These are phyloP conservation scores for Inonotus obliquus DNA, from an alignment of 1,284 basidiomycete species.

Conservation along the genomic window DNA sequence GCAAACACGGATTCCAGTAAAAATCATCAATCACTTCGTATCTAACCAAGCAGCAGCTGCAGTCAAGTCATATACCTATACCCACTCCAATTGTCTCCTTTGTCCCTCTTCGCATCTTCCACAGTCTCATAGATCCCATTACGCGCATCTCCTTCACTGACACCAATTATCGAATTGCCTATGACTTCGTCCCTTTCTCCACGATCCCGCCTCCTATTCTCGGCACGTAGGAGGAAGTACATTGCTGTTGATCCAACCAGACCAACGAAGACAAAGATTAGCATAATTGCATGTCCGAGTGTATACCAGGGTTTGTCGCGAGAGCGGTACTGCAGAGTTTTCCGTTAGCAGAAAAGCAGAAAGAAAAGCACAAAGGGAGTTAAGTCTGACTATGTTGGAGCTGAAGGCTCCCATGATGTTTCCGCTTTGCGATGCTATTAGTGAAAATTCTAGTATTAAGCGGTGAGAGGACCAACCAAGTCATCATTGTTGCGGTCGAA, in stretches of 20 bases:
- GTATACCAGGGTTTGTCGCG: slow-evolving; percentile 42
- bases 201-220: slow-evolving; percentile 40
- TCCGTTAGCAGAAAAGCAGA: neutral
- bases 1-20: no score
- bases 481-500: slow-evolving; percentile 63
- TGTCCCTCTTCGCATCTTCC: slow-evolving; percentile 48
- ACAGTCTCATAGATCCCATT: slow-evolving; percentile 41
- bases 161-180: slow-evolving; percentile 21
- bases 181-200: slow-evolving; percentile 48
- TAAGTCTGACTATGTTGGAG: slow-evolving; percentile 36
- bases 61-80: slow-evolving; percentile 42
- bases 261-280: slow-evolving; percentile 46
- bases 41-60: neutral
- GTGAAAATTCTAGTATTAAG: no score
- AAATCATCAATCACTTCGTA: neutral
- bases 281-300: slow-evolving; percentile 46
- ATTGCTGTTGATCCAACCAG: slow-evolving; percentile 37
- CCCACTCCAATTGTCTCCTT: slow-evolving; percentile 58
- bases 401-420: slow-evolving; percentile 44
- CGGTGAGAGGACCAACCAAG: slow-evolving; percentile 28
- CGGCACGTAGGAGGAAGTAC: slow-evolving; percentile 32
- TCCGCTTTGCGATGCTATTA: slow-evolving; percentile 26
- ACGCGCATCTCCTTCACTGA: slow-evolving; percentile 13
- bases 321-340: slow-evolving; percentile 30
- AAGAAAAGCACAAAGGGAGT: slow-evolving; percentile 20